These are phyloP conservation scores for Eucalyptus regnans DNA, from an alignment of 345 rosid species.

Conservation along the genomic window DNA sequence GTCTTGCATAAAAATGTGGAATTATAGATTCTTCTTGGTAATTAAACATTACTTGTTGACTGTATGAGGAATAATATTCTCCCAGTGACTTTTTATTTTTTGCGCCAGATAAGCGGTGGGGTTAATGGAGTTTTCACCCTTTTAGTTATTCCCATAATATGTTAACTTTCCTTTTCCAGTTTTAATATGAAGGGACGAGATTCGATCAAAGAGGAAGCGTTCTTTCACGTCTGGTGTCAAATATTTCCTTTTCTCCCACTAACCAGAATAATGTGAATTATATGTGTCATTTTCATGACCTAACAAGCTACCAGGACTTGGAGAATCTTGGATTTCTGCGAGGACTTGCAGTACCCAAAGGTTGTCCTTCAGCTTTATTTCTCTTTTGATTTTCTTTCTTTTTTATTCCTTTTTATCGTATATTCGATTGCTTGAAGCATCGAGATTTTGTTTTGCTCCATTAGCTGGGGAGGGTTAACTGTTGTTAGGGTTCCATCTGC, in stretches of 20 bases:
- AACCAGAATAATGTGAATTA: background rate
- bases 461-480: background rate
- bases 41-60: background rate
- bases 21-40: background rate
- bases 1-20: background rate
- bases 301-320: background rate
- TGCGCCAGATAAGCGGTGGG: background rate
- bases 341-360: background rate
- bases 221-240: background rate
- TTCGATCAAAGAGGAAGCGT: background rate
- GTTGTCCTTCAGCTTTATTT: background rate
- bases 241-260: background rate
- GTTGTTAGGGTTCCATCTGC: background rate
- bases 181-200: background rate
- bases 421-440: background rate
- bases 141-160: background rate
- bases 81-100: background rate
- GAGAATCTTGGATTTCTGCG: background rate
- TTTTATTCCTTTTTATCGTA: background rate
- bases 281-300: background rate
- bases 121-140: background rate
- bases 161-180: background rate
- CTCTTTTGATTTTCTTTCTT: background rate
- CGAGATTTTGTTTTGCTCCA: background rate
- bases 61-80: background rate